Evolutionary conservation across 2,329 filamentous ascomycete species (phyloP).

Genomic region (Camillea tinctor): DNA sequence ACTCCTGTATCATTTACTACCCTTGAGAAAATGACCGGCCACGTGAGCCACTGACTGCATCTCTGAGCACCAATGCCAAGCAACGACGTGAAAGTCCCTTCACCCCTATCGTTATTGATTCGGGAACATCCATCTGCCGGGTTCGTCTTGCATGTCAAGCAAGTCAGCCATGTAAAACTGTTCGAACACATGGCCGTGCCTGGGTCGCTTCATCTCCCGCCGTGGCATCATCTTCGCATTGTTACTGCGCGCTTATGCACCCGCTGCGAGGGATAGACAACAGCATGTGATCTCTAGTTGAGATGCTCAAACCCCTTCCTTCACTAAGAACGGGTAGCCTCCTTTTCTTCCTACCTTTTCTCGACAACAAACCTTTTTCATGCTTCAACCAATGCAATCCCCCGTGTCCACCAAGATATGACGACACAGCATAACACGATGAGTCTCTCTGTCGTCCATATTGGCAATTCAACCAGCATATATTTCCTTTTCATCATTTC

Average conservation of each 20-base stretch:
- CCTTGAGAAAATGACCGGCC: neutral
- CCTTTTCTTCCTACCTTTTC: too few species aligned
- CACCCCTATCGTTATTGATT: neutral
- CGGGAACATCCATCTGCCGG: constrained; percentile 3
- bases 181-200: constrained; percentile 6
- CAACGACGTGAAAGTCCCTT: neutral
- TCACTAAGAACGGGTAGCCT: neutral
- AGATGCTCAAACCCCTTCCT: neutral
- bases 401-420: neutral
- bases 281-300: neutral
- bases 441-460: neutral
- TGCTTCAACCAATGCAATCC: neutral
- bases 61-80: neutral
- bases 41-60: neutral
- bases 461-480: neutral
- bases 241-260: neutral
- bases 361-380: neutral
- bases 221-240: neutral
- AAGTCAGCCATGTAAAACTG: neutral
- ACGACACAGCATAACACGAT: neutral
- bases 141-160: neutral
- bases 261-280: neutral
- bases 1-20: neutral
- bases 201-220: constrained; percentile 3
- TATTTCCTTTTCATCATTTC: too few species aligned